phyloP scores from a whole-genome alignment of 768 basidiomycete genomes.

The Collybia sordida region DNA sequence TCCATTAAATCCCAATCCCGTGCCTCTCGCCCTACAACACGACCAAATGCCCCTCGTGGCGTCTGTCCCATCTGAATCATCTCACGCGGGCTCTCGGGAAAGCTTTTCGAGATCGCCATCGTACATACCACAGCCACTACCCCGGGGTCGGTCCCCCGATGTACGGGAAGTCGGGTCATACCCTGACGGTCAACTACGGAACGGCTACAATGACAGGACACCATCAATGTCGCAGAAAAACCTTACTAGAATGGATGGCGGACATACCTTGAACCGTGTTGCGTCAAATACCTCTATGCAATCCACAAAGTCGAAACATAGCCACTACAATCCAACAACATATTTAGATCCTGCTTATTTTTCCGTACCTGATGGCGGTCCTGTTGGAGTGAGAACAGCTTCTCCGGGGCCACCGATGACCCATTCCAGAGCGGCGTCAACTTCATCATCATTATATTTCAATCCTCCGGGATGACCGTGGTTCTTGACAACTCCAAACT shows the following conservation, averaged over 20 bases:
- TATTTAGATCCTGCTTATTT: constrained; percentile 35
- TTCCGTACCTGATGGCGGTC: neutral
- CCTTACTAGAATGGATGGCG: neutral
- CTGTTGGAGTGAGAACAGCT: neutral
- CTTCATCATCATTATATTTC: constrained; percentile 8
- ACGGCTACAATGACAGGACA: neutral
- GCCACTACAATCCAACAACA: constrained; percentile 22
- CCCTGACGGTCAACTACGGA: neutral
- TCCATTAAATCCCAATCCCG: neutral
- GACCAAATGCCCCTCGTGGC: neutral
- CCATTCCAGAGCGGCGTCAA: constrained; percentile 6
- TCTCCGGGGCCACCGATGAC: constrained; percentile 1
- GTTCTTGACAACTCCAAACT: too few relatives aligned
- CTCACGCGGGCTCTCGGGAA: neutral
- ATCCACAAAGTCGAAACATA: constrained; percentile 23
- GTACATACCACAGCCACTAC: neutral
- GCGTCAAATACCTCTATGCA: constrained; percentile 29
- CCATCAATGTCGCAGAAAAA: neutral
- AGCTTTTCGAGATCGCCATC: neutral
- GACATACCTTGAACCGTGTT: constrained; percentile 15
- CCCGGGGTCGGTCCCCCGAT: neutral
- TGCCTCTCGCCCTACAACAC: neutral
- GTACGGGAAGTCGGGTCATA: neutral
- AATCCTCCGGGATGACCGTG: too few relatives aligned
- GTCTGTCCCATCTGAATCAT: neutral